phyloP scores from a whole-genome alignment of 2,329 filamentous ascomycete species.

The Neopestalotiopsis clavispora region DNA sequence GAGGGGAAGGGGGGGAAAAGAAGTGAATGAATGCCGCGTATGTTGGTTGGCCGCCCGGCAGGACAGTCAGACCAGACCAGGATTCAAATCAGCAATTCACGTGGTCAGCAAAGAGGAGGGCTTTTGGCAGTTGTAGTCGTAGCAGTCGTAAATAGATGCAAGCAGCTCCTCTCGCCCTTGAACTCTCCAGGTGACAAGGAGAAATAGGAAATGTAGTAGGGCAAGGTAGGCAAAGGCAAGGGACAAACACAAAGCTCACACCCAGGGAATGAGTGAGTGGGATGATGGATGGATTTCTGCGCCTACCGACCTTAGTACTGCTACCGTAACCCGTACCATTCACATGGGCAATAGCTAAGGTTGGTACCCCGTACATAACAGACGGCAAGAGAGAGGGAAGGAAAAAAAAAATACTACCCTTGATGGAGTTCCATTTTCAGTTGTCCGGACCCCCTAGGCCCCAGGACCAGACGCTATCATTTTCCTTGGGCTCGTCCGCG shows the following conservation, averaged over 20 bases:
- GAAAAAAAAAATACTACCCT: neutral
- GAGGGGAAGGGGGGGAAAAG: neutral
- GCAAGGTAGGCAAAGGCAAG: neutral
- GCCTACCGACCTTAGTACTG: neutral
- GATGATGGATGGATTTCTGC: neutral
- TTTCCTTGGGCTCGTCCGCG: slow-evolving; percentile 6
- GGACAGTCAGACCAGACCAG: neutral
- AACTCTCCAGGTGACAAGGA: neutral
- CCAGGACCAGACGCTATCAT: slow-evolving; percentile 7
- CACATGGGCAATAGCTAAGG: too few species aligned
- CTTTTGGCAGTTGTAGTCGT: neutral
- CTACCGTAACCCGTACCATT: too few species aligned
- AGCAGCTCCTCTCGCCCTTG: neutral
- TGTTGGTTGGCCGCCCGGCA: neutral
- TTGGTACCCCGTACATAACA: neutral
- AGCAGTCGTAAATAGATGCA: neutral
- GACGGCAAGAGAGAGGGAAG: neutral
- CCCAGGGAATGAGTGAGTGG: neutral
- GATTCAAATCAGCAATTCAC: neutral
- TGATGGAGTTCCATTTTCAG: neutral
- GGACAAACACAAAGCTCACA: neutral
- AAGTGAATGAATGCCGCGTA: neutral
- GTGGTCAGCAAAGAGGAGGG: neutral
- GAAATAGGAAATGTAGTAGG: neutral
- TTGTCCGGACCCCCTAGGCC: slow-evolving; percentile 3